Base-by-base conservation (phyloP, 148 eudicot species). In the Rhododendron mucronatum region DNA sequence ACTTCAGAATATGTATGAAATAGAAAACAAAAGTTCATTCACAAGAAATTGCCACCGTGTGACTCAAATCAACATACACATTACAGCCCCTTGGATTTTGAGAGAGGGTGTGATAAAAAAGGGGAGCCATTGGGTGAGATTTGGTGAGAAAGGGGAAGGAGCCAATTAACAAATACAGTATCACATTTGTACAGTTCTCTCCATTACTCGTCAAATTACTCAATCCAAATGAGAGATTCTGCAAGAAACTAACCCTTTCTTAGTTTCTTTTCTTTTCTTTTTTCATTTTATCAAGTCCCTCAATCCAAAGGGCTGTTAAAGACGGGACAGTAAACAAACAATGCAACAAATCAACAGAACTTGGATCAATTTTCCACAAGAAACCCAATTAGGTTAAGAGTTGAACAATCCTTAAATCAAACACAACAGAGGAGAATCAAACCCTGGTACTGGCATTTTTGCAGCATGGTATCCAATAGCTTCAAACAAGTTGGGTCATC, bases 391-490 rank as follows among this genome's bases (percentile, higher is more conserved):
- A 48, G 53, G 80, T 21, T 14, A 85, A 82, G 82, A 88, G 26
- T 71, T 48, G 75, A 76, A 74, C 8, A 82, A 47, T 37, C 6
- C 37, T 15, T 78, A 20, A 63, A 63, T 15, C 16, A 57, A 8
- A 28, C 23, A 26, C 50, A 85, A 14, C 14, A 80, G 41, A 76
- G 81, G 41, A 76, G 81, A 83, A 73, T 59, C 90, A 88, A 76
- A 96, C 98, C 98, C 26, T 87, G 86, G 85, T 93, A 96, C 77
- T 95, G 92, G 90, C 98, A 96, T 92, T 93, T 92, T 47, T 83
- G 84, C 37, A 96, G 96, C 75, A 96, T 89, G 55, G 86, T 86
- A 28, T 93, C 94, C 86, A 96, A 86, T 50, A 93, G 44, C 91
- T 76, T 93, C 87, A 95, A 91, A 86, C 96, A 94, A 88, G 90